phyloP scores from a whole-genome alignment of 768 basidiomycete species.

The Suillus plorans region DNA sequence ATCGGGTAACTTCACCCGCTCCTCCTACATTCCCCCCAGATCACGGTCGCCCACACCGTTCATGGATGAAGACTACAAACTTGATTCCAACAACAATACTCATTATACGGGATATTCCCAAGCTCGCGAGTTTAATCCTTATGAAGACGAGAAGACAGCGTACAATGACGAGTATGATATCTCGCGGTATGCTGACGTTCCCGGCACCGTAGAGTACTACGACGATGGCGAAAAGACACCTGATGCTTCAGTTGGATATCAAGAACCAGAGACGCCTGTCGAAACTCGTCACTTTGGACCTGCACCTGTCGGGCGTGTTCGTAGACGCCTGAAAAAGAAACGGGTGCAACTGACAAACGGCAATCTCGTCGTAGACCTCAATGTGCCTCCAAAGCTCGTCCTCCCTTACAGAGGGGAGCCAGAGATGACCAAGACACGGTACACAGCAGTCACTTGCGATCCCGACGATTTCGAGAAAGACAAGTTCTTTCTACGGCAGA shows the following conservation, averaged over 20 bases:
- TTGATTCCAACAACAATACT: constrained; percentile 53
- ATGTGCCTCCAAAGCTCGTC: constrained; percentile 82
- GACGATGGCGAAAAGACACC: constrained; percentile 25
- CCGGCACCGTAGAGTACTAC: constrained; percentile 17
- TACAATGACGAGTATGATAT: constrained; percentile 30
- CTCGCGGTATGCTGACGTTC: constrained; percentile 28
- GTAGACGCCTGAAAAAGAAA: constrained; percentile 77
- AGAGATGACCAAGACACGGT: constrained; percentile 73
- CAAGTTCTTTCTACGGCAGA: constrained; percentile 85
- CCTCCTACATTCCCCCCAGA: constrained; percentile 49
- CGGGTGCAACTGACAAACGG: constrained; percentile 84
- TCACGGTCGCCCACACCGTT: constrained; percentile 79
- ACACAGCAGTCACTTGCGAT: constrained; percentile 91
- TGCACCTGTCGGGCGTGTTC: constrained; percentile 75
- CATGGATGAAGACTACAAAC: constrained; percentile 70
- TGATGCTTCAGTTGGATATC: constrained; percentile 26
- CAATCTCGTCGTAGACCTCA: constrained; percentile 81
- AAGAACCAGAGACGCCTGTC: constrained; percentile 51
- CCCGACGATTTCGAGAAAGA: constrained; percentile 88
- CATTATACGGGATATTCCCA: constrained; percentile 50
- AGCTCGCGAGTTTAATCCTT: constrained; percentile 9
- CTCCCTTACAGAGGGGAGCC: constrained; percentile 68
- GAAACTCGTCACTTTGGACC: constrained; percentile 87
- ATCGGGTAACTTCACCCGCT: constrained; percentile 55
- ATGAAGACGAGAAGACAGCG: constrained; percentile 25